These are phyloP conservation scores for Aspergillus japonicus DNA, from an alignment of 2,329 filamentous ascomycete species.

Conservation along the genomic window DNA sequence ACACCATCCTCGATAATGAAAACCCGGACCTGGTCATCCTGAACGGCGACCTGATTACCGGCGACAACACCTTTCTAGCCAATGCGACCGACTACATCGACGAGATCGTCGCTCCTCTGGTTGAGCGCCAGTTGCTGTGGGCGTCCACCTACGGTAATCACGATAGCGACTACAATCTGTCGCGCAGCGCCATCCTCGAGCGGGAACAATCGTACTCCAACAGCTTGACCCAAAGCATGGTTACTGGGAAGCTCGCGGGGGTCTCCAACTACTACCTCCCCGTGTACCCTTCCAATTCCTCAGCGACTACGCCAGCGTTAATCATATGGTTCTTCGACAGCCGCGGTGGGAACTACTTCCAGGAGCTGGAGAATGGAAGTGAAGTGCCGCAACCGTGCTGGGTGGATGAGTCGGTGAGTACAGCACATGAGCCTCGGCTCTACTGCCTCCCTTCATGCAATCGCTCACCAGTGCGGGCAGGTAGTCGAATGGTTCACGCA, in stretches of 20 bases:
- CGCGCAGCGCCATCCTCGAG: constrained; percentile 44
- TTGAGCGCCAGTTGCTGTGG: constrained; percentile 58
- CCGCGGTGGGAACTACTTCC: constrained; percentile 57
- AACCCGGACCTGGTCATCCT: constrained; percentile 62
- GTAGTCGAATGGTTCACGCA: constrained; percentile 47
- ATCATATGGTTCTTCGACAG: constrained; percentile 74
- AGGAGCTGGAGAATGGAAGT: constrained; percentile 33
- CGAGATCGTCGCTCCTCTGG: constrained; percentile 58
- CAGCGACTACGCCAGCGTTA: constrained; percentile 30
- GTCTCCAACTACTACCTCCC: constrained; percentile 57
- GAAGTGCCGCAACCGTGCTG: constrained; percentile 38
- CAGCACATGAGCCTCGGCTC: no score
- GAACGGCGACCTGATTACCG: constrained; percentile 70
- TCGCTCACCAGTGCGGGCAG: constrained; percentile 8
- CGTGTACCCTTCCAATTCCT: constrained; percentile 43
- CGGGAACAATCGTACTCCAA: constrained; percentile 40
- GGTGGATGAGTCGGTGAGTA: constrained; percentile 42
- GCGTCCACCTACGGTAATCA: constrained; percentile 72
- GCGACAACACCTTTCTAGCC: constrained; percentile 57
- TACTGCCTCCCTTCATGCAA: neutral
- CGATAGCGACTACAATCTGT: constrained; percentile 61
- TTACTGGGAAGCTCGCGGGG: constrained; percentile 40
- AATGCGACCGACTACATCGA: constrained; percentile 62
- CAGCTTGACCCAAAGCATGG: constrained; percentile 46
- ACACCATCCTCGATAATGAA: constrained; percentile 58